These are phyloP conservation scores for Penicillium simplicissimum DNA, from an alignment of 495 filamentous ascomycete genomes.

Conservation along the genomic window DNA sequence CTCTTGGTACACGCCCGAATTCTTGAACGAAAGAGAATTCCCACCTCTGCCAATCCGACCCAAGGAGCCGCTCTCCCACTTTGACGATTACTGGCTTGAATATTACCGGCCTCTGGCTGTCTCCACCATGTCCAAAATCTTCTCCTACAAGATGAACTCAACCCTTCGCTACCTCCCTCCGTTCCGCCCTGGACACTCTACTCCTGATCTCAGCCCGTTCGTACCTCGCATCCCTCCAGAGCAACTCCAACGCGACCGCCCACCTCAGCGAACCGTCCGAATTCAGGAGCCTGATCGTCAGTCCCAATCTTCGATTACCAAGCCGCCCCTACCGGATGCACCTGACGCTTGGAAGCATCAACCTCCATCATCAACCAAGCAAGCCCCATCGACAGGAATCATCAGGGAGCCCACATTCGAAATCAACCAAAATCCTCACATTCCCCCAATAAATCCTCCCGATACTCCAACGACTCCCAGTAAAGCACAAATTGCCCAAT, in stretches of 20 bases:
- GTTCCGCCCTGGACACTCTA: constrained; percentile 64
- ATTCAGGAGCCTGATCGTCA: constrained; percentile 42
- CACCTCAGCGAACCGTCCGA: constrained; percentile 43
- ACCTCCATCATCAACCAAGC: constrained; percentile 35
- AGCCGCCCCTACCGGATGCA: constrained; percentile 10
- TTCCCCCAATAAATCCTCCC: constrained; percentile 30
- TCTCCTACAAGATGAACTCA: constrained; percentile 86
- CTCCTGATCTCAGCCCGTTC: constrained; percentile 79
- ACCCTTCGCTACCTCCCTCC: constrained; percentile 75
- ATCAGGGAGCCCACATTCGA: constrained; percentile 46
- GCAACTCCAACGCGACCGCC: constrained; percentile 39
- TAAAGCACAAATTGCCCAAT: constrained; percentile 73
- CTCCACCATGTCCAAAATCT: constrained; percentile 85
- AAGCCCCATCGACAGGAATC: constrained; percentile 37
- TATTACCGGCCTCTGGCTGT: constrained; percentile 88
- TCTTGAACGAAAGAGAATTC: constrained; percentile 62
- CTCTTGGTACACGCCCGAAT: constrained; percentile 80
- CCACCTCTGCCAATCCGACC: constrained; percentile 50
- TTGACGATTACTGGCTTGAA: constrained; percentile 98
- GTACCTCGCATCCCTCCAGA: constrained; percentile 62
- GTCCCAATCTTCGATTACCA: constrained; percentile 7
- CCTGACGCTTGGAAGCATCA: constrained; percentile 31
- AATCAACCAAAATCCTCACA: constrained; percentile 18
- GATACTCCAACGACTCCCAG: constrained; percentile 31
- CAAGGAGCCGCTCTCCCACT: constrained; percentile 62